phyloP scores from a whole-genome alignment of 164 flowering plant species.

The Magnolia officinalis region DNA sequence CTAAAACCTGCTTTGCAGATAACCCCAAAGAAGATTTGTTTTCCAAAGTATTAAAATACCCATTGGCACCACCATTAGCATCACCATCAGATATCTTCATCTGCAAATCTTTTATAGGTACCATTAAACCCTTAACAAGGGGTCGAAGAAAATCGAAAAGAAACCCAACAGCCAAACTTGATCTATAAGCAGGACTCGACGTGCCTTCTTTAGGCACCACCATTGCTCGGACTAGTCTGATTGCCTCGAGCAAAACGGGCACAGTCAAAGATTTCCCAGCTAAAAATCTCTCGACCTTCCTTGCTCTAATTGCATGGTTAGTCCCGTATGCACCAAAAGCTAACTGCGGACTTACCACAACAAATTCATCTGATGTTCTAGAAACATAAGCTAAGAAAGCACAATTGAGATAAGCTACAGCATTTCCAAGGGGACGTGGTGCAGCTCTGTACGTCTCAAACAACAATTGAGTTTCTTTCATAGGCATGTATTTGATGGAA shows the following conservation, averaged over 20 bases:
- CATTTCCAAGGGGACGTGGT: conserved; percentile 85
- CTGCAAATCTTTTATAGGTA: background rate
- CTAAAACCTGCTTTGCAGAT: conserved; percentile 58
- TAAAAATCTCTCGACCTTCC: conserved; percentile 58
- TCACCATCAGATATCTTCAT: conserved; percentile 6
- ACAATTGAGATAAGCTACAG: conserved; percentile 77
- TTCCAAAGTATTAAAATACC: conserved; percentile 3
- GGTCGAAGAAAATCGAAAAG: conserved; percentile 35
- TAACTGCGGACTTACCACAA: conserved; percentile 45
- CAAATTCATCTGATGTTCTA: conserved; percentile 20
- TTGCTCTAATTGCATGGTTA: conserved; percentile 68
- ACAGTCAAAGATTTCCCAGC: conserved; percentile 42
- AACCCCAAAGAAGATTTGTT: conserved; percentile 32
- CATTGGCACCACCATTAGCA: conserved; percentile 15
- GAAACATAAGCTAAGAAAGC: conserved; percentile 71
- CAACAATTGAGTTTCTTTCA: conserved; percentile 6
- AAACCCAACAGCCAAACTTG: conserved; percentile 77
- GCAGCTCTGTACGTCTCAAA: conserved; percentile 87
- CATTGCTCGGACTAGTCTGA: conserved; percentile 38
- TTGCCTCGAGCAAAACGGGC: conserved; percentile 49
- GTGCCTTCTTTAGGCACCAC: conserved; percentile 62
- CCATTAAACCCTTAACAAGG: conserved; percentile 4
- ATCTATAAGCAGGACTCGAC: conserved; percentile 45
- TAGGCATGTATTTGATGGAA: conserved; percentile 9
- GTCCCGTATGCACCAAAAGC: conserved; percentile 88